Percentiles rank a stretch among this genome's conserved stretches.
Evolutionary conservation across 164 flowering plant genomes (phyloP).

Genomic region (Amborella trichopoda): DNA sequence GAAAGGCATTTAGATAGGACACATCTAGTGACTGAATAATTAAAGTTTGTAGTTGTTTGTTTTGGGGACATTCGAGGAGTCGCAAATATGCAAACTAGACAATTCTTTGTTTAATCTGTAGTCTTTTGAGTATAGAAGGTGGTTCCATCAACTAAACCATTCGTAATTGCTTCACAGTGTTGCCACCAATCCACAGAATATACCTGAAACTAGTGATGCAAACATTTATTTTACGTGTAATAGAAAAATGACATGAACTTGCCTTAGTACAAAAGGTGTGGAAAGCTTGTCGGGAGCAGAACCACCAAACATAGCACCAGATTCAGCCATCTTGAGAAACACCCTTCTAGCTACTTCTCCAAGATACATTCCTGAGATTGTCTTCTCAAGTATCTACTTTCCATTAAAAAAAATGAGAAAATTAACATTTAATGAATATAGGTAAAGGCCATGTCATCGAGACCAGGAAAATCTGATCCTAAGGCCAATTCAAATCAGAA

Average conservation of each 20-base stretch:
- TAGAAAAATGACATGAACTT: conserved; percentile 6
- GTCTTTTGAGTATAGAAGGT: too few relatives aligned
- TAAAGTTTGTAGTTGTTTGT: too few relatives aligned
- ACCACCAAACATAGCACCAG: conserved; percentile 43
- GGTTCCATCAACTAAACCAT: too few relatives aligned
- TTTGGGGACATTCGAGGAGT: too few relatives aligned
- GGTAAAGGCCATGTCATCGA: too few relatives aligned
- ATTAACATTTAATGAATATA: too few relatives aligned
- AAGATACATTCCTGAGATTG: conserved; percentile 91
- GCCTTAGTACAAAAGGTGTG: conserved; percentile 61
- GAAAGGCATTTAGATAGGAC: too few relatives aligned
- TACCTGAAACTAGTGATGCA: neutral
- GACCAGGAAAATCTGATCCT: too few relatives aligned
- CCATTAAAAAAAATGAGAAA: neutral
- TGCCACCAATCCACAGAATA: neutral
- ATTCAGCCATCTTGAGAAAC: conserved; percentile 53
- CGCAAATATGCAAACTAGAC: too few relatives aligned
- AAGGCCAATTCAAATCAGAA: too few relatives aligned
- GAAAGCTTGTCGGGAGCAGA: conserved; percentile 37
- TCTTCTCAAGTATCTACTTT: conserved; percentile 73
- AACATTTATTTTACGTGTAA: neutral
- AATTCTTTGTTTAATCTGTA: too few relatives aligned
- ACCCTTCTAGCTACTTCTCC: conserved; percentile 79
- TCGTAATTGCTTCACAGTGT: neutral
- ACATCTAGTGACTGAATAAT: too few relatives aligned